phyloP scores from a whole-genome alignment of 495 filamentous ascomycete species.

The Schizothecium vesticola region DNA sequence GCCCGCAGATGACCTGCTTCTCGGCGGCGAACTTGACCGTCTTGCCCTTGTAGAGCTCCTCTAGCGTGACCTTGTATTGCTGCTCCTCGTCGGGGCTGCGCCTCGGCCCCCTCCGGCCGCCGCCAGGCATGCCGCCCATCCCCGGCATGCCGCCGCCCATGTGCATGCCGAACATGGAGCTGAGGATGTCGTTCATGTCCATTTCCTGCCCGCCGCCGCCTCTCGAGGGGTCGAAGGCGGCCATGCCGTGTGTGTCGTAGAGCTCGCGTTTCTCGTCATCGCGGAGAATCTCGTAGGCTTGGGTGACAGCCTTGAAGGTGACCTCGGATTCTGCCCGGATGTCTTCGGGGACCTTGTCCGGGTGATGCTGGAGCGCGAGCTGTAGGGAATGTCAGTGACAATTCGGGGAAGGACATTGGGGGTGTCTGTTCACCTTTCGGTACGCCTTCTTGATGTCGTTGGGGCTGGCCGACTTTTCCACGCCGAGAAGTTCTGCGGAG shows the following conservation, averaged over 20 bases:
- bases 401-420: background rate
- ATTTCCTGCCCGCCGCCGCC: conserved; percentile 63
- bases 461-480: conserved; percentile 63
- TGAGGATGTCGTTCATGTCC: conserved; percentile 84
- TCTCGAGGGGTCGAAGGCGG: conserved; percentile 72
- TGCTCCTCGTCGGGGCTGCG: conserved; percentile 82
- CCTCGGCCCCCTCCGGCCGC: conserved; percentile 51
- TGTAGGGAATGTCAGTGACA: conserved; percentile 35
- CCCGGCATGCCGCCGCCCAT: conserved; percentile 56
- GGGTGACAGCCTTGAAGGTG: conserved; percentile 83
- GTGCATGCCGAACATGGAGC: conserved; percentile 83
- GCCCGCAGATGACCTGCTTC: conserved; percentile 82
- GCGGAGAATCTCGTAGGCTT: conserved; percentile 95
- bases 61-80: conserved; percentile 80
- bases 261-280: conserved; percentile 89
- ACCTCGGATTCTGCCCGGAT: conserved; percentile 78
- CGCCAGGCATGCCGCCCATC: conserved; percentile 37
- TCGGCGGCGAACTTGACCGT: conserved; percentile 91
- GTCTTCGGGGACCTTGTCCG: conserved; percentile 89
- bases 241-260: conserved; percentile 93
- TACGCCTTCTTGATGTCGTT: conserved; percentile 96
- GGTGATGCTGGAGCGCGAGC: conserved; percentile 85
- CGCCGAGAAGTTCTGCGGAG: conserved; percentile 63
- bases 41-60: conserved; percentile 97
- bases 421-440: conserved; percentile 63